Evolutionary conservation across 805 yeast genomes (phyloP).

Genomic region (Henningerozyma blattae): DNA sequence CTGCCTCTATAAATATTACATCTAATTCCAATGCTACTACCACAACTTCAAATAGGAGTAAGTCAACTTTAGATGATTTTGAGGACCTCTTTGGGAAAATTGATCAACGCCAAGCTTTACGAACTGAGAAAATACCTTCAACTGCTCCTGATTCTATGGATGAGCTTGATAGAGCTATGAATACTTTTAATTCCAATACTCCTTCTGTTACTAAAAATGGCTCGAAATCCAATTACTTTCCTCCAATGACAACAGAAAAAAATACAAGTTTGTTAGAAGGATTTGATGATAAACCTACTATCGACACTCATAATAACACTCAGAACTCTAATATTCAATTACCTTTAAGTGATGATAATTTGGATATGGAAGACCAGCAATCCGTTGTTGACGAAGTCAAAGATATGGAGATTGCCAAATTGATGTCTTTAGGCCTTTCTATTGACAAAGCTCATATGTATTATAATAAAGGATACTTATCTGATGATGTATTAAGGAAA

Average conservation of each 20-base stretch:
- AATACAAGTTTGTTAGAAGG: too few relatives aligned
- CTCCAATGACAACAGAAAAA: too few relatives aligned
- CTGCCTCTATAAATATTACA: too few relatives aligned
- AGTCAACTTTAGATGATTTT: background rate
- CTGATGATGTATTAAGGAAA: conserved; percentile 10
- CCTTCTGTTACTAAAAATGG: too few relatives aligned
- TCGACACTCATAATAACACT: background rate
- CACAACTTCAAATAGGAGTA: background rate
- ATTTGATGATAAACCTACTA: too few relatives aligned
- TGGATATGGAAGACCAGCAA: conserved; percentile 2
- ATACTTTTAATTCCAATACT: conserved; percentile 6
- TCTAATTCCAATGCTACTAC: too few relatives aligned
- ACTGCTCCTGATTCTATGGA: conserved; percentile 3
- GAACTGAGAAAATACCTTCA: background rate
- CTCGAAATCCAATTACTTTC: too few relatives aligned
- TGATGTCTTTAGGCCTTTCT: conserved; percentile 22
- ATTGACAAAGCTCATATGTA: conserved; percentile 13
- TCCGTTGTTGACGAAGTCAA: conserved; percentile 20
- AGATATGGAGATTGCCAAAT: conserved; percentile 24
- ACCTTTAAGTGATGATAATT: background rate
- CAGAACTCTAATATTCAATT: background rate
- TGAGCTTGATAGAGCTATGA: conserved; percentile 15
- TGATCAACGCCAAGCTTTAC: background rate
- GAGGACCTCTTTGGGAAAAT: background rate
- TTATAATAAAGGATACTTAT: conserved; percentile 16